phyloP scores from a whole-genome alignment of 495 filamentous ascomycete genomes.

The Talaromyces trachyspermus region DNA sequence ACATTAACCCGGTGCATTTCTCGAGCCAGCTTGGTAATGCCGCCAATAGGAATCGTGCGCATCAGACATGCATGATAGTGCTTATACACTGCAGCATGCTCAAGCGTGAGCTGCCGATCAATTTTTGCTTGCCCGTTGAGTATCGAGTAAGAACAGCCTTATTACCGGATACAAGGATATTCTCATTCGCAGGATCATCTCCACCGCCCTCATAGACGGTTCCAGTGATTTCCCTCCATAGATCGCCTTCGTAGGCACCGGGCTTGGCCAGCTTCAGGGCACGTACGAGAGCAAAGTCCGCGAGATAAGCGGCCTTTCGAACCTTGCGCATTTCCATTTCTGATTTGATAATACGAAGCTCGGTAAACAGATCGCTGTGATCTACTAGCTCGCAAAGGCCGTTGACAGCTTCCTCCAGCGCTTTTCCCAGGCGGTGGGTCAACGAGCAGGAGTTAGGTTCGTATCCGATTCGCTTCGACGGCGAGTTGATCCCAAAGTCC shows the following conservation, averaged over 20 bases:
- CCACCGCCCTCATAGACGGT: slow-evolving; percentile 19
- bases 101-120: slow-evolving; percentile 17
- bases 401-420: slow-evolving; percentile 11
- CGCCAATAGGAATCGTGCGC: slow-evolving; percentile 19
- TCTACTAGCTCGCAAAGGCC: slow-evolving; percentile 16
- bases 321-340: slow-evolving; percentile 18
- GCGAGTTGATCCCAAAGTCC: slow-evolving; percentile 15
- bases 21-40: slow-evolving; percentile 17
- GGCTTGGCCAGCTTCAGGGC: slow-evolving; percentile 18
- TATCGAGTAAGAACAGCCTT: slow-evolving; percentile 21
- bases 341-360: slow-evolving; percentile 18
- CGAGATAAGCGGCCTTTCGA: slow-evolving; percentile 19
- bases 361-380: slow-evolving; percentile 16
- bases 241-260: slow-evolving; percentile 18
- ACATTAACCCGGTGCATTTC: slow-evolving; percentile 17
- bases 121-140: slow-evolving; percentile 18
- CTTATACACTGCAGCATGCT: slow-evolving; percentile 19
- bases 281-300: slow-evolving; percentile 17
- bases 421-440: slow-evolving; percentile 14
- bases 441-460: slow-evolving; percentile 17
- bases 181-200: slow-evolving; percentile 21
- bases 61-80: slow-evolving; percentile 21
- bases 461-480: slow-evolving; percentile 17
- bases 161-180: slow-evolving; percentile 21
- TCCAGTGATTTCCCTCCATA: slow-evolving; percentile 17